Conservation (phyloP, 169 alveolate genomes). For the Cyclospora cayetanensis region DNA sequence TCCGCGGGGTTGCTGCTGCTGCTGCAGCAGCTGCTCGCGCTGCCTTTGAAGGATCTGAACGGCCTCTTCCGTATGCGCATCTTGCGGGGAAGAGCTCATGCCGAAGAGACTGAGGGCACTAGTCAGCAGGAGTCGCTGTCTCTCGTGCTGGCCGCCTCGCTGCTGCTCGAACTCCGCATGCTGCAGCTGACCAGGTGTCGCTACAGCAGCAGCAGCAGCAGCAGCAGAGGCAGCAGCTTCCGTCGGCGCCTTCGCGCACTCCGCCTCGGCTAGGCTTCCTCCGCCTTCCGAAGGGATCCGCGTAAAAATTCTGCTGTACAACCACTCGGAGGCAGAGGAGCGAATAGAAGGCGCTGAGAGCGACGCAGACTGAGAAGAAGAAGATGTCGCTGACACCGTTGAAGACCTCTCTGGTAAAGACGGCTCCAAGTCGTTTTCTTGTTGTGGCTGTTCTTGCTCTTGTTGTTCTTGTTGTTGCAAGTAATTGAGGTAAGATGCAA, state of each 20-base stretch:
- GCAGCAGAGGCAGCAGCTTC: background rate
- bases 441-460: background rate
- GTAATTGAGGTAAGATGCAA: background rate
- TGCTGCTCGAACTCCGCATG: too few relatives aligned
- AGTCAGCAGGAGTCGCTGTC: too few relatives aligned
- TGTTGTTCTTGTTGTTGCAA: background rate
- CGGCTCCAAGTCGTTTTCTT: background rate
- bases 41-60: too few relatives aligned
- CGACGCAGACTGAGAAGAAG: background rate
- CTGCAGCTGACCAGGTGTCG: too few relatives aligned
- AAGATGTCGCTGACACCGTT: background rate
- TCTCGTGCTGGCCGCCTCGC: too few relatives aligned
- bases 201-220: slow-evolving; percentile 1
- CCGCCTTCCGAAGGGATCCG: background rate
- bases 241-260: background rate
- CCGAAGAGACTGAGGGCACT: too few relatives aligned
- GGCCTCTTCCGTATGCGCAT: too few relatives aligned
- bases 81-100: too few relatives aligned
- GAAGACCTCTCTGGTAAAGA: background rate
- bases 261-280: background rate
- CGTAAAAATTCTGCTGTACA: background rate
- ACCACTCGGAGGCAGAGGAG: background rate
- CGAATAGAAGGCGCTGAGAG: too few relatives aligned
- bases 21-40: background rate
- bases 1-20: background rate